Percentiles rank a stretch among this genome's conserved stretches.
Conservation (phyloP, 2,329 filamentous ascomycete genomes). For the Chaetomiaceae sp. region DNA sequence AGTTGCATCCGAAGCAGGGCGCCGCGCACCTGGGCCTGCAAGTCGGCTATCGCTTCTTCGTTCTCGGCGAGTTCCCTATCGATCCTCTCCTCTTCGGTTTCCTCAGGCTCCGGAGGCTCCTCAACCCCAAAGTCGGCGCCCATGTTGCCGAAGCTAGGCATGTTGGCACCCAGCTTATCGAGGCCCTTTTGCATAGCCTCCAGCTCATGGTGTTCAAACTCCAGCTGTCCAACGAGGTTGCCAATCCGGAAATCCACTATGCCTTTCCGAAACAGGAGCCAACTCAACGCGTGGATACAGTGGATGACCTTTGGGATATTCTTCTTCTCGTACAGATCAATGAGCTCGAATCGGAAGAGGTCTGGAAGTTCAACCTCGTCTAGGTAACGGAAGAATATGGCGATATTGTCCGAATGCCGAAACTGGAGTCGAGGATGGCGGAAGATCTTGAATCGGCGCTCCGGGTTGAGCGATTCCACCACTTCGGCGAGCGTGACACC, state of each 20-base stretch:
- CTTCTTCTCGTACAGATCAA: conserved; percentile 98
- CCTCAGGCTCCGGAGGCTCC: conserved; percentile 62
- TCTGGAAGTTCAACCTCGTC: conserved; percentile 90
- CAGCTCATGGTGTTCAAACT: conserved; percentile 96
- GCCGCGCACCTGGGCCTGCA: conserved; percentile 83
- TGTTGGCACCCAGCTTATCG: conserved; percentile 88
- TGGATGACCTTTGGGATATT: conserved; percentile 99
- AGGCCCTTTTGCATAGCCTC: conserved; percentile 96
- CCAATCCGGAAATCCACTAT: conserved; percentile 95
- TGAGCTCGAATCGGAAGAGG: conserved; percentile 92
- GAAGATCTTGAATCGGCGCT: conserved; percentile 76
- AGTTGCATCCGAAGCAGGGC: conserved; percentile 72
- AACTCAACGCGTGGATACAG: conserved; percentile 94
- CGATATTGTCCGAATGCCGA: conserved; percentile 96
- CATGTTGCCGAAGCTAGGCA: conserved; percentile 98
- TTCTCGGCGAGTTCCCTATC: conserved; percentile 76
- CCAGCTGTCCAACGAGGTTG: conserved; percentile 90
- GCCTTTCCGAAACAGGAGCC: conserved; percentile 92
- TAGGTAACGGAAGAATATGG: conserved; percentile 89
- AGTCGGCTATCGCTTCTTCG: conserved; percentile 65
- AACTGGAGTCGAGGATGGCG: conserved; percentile 80
- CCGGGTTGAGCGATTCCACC: conserved; percentile 80
- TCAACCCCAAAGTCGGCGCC: conserved; percentile 91
- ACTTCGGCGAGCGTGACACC: conserved; percentile 93
- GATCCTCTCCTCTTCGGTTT: conserved; percentile 86